Evolutionary conservation across 208 protist genomes (phyloP), one percentile per base, ranked within the genome.

Genomic region (Trypanosoma brucei): DNA sequence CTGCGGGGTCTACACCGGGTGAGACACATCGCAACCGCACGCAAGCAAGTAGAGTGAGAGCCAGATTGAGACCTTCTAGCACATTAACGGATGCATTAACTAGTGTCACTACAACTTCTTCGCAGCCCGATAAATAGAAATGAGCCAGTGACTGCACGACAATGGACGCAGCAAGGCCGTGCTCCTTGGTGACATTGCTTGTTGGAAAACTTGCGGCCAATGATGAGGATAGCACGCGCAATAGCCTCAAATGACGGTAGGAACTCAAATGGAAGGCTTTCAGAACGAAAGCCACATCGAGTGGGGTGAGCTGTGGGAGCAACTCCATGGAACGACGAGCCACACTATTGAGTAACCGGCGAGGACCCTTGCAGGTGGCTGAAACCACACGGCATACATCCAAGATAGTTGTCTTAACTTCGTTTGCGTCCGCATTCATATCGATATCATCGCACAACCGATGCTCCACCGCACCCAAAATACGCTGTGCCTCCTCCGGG

Each of bases 321-420:
- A 69, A 72, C 4, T 61, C 59, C 5, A 86, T 13, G 0, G 70
- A 59, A 33, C 60, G 52, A 3, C 76, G 76, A 35, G 78, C 72
- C 39, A 90, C 2, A 51, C 71, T 83, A 54, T 83, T 85, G 37
- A 88, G 45, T 36, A 93, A 53, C 7, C 65, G 67, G 33, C 78
- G 82, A 45, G 83, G 80, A 13, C 65, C 80, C 65, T 72, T 80
- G 49, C 62, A 65, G 2, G 76, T 63, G 35, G 42, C 31, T 7
- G 64, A 51, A 0, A 78, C 30, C 31, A 56, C 33, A 3, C 53
- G 55, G 22, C 52, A 39, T 7, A 86, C 58, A 59, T 75, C 71
- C 3, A 70, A 37, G 9, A 74, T 58, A 8, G 44, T 50, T 33
- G 14, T 50, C 45, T 65, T 65, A 0, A 49, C 59, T 22, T 57